phyloP scores from a whole-genome alignment of 441 rosid species.

The Populus hybrid region DNA sequence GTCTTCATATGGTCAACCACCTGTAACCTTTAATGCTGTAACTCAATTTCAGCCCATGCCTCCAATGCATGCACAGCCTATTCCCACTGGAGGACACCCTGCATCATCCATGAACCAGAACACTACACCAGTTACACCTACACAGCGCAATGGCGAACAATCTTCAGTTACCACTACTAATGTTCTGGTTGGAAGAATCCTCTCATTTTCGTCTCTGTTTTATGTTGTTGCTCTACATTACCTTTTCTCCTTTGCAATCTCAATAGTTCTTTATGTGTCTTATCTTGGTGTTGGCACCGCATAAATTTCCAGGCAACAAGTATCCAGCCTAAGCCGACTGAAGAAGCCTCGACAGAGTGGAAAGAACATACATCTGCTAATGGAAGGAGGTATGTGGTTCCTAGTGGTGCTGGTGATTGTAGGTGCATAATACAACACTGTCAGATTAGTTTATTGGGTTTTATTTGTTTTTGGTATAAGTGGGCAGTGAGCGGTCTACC shows the following conservation, averaged over 20 bases:
- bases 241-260: conserved; percentile 10
- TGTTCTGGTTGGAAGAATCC: conserved; percentile 35
- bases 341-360: conserved; percentile 58
- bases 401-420: conserved; percentile 1
- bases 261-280: background rate
- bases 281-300: background rate
- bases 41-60: conserved; percentile 50
- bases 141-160: conserved; percentile 44
- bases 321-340: conserved; percentile 39
- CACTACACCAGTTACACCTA: conserved; percentile 34
- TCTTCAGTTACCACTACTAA: conserved; percentile 34
- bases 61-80: conserved; percentile 43
- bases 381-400: conserved; percentile 65
- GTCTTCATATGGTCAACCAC: conserved; percentile 54
- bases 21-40: conserved; percentile 33
- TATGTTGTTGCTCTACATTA: background rate
- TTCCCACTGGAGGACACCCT: conserved; percentile 51
- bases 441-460: conserved; percentile 5
- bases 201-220: background rate
- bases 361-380: conserved; percentile 71
- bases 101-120: conserved; percentile 43
- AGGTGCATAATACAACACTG: background rate
- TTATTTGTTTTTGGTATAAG: too few relatives aligned
- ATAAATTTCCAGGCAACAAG: conserved; percentile 34
- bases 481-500: background rate